Percentiles rank a stretch among this genome's conserved stretches.
Conservation (phyloP, 2,329 filamentous ascomycete species). For the Aspergillus niger region DNA sequence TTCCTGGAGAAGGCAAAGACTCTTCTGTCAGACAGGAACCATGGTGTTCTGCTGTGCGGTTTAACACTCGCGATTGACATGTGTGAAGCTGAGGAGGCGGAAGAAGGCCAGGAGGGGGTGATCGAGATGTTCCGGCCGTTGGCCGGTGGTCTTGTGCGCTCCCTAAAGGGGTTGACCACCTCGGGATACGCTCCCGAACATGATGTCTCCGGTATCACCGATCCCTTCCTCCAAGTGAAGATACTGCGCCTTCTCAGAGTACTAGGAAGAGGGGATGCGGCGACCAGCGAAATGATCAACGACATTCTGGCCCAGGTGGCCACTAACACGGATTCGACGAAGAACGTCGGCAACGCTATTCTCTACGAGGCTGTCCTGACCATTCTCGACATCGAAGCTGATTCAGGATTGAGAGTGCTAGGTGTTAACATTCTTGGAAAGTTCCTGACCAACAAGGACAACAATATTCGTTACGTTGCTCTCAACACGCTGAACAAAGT, state of each 20-base stretch:
- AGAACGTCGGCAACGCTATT: conserved; percentile 98
- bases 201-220: conserved; percentile 96
- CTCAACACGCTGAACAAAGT: conserved; percentile 98
- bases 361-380: conserved; percentile 96
- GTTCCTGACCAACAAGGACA: conserved; percentile 96
- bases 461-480: conserved; percentile 98
- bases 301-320: conserved; percentile 97
- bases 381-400: conserved; percentile 96
- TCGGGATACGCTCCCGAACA: conserved; percentile 98
- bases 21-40: conserved; percentile 87
- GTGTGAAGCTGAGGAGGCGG: conserved; percentile 91
- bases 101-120: conserved; percentile 84
- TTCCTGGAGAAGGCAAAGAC: conserved; percentile 92
- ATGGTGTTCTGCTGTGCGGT: conserved; percentile 90
- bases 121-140: conserved; percentile 88
- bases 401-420: conserved; percentile 88
- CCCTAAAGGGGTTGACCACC: conserved; percentile 86
- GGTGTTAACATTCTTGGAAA: conserved; percentile 98
- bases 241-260: conserved; percentile 84
- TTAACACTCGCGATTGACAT: conserved; percentile 87
- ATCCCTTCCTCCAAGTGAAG: conserved; percentile 97
- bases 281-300: conserved; percentile 96
- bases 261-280: conserved; percentile 78
- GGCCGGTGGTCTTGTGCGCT: conserved; percentile 82
- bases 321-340: conserved; percentile 95